Evolutionary conservation across 768 basidiomycete species (phyloP).

Genomic region (Mycena floridula): DNA sequence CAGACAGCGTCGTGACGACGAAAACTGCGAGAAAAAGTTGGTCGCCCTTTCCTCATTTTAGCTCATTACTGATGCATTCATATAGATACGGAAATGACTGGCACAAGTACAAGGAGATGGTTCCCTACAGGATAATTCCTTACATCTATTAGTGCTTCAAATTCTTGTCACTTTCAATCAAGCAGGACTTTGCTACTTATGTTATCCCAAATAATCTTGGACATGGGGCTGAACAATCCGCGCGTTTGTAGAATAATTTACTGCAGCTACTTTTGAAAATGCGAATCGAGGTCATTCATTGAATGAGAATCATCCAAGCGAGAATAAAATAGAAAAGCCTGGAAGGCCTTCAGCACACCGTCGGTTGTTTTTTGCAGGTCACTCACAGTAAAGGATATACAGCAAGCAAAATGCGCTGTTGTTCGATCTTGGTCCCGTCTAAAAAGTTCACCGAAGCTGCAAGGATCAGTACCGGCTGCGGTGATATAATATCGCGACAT

Average conservation of each 20-base stretch:
- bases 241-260: background rate
- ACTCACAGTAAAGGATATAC: conserved; percentile 93
- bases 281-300: conserved; percentile 34
- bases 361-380: too few species aligned
- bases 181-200: background rate
- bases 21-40: conserved; percentile 46
- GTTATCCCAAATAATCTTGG: background rate
- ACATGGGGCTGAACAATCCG: background rate
- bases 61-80: background rate
- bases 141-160: conserved; percentile 67
- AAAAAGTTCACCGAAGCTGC: conserved; percentile 92
- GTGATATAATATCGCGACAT: conserved; percentile 13
- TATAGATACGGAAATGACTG: conserved; percentile 92
- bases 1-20: conserved; percentile 87
- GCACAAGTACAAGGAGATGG: conserved; percentile 82
- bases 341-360: conserved; percentile 1
- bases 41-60: background rate
- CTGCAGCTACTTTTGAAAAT: background rate
- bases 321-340: conserved; percentile 92
- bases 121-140: conserved; percentile 82
- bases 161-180: background rate
- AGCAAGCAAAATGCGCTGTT: conserved; percentile 83
- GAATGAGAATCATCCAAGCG: conserved; percentile 96
- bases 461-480: conserved; percentile 1
- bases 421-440: conserved; percentile 91